Conservation (phyloP, 176 grass and related monocot genomes). For the Phoenix dactylifera region DNA sequence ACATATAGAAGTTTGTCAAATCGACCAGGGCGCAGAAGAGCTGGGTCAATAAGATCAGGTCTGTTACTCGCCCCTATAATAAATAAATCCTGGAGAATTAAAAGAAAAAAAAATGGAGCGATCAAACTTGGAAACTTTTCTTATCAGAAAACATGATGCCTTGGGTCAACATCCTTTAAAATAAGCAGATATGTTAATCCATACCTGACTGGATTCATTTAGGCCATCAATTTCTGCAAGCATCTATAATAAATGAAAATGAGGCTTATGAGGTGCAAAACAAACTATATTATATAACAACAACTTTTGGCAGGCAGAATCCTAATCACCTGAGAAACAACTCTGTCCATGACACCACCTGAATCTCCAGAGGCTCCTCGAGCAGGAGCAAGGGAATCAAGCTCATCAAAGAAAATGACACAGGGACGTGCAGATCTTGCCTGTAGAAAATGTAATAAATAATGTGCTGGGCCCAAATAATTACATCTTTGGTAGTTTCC, state of each 20-base stretch:
- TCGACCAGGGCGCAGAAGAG: conserved; percentile 79
- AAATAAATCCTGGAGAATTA: conserved; percentile 55
- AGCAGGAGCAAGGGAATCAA: conserved; percentile 86
- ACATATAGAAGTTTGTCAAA: conserved; percentile 97
- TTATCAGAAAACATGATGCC: too few relatives aligned
- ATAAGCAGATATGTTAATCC: too few relatives aligned
- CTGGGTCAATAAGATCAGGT: conserved; percentile 89
- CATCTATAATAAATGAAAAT: conserved; percentile 49
- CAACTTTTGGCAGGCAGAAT: neutral
- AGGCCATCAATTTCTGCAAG: conserved; percentile 92
- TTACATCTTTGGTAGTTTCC: neutral
- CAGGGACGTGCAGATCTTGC: conserved; percentile 82
- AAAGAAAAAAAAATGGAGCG: conserved; percentile 3
- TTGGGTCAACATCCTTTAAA: too few relatives aligned
- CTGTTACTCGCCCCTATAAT: conserved; percentile 97
- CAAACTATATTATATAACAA: neutral
- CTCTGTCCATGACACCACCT: conserved; percentile 94
- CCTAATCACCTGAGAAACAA: conserved; percentile 77
- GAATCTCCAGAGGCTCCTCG: conserved; percentile 92
- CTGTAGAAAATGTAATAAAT: conserved; percentile 19
- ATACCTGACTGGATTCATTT: conserved; percentile 87
- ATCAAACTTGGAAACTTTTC: neutral
- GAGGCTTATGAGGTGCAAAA: neutral
- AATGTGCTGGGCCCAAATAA: too few relatives aligned
- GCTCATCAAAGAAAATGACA: conserved; percentile 98